Evolutionary conservation across 192 early-diverging fungal genomes (phyloP).

Genomic region (Backusella tarrabulga): DNA sequence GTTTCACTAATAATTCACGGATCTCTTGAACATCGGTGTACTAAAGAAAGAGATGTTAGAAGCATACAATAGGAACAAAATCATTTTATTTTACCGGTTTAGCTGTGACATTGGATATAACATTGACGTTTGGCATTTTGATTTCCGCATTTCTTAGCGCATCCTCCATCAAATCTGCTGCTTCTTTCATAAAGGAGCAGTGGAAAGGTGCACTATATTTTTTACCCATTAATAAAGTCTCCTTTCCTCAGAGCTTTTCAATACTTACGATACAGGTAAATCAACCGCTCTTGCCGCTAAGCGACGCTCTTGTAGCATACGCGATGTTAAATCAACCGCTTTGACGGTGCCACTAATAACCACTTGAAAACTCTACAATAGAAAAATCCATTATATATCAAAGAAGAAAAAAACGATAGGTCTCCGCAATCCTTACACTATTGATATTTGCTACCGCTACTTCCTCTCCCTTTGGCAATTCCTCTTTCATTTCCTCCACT

Average conservation of each 20-base stretch:
- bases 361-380: conserved; percentile 65
- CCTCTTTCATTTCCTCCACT: conserved; percentile 62
- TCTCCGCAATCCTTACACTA: conserved; percentile 37
- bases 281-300: conserved; percentile 88
- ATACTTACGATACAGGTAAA: conserved; percentile 80
- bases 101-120: conserved; percentile 93
- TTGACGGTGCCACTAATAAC: conserved; percentile 87
- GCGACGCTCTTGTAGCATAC: conserved; percentile 74
- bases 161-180: conserved; percentile 69
- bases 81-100: conserved; percentile 57
- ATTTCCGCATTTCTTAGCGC: conserved; percentile 72
- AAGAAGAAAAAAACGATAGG: neutral
- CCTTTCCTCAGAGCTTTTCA: neutral
- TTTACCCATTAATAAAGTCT: neutral
- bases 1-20: conserved; percentile 63
- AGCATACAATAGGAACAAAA: neutral
- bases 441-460: conserved; percentile 91
- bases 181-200: conserved; percentile 88
- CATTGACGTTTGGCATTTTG: conserved; percentile 68
- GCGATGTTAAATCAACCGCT: conserved; percentile 87
- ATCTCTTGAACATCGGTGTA: conserved; percentile 51
- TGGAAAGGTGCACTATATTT: conserved; percentile 84
- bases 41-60: neutral
- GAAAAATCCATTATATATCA: neutral
- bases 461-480: conserved; percentile 68